Base-by-base conservation (phyloP, 208 protist genomes). In the Sergeia podlipaevii region DNA sequence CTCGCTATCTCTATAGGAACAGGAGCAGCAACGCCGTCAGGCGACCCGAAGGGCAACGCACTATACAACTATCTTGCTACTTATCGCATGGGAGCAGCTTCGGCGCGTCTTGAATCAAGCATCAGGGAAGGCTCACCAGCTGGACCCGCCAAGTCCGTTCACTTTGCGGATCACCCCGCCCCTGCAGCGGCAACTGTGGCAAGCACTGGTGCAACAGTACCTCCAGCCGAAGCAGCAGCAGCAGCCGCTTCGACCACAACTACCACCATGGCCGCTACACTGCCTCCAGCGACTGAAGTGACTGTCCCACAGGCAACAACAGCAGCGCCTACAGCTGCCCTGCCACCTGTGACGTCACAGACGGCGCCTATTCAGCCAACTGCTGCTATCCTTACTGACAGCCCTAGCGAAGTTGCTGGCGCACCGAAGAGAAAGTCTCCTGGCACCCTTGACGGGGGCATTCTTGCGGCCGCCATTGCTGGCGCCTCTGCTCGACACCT, bases 31-130 rank as follows among this genome's bases (percentile, higher is more conserved):
- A 3, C 32, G 48, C 8, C 48, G 48, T 11, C 48, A 4, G 33
- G 8, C 17, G 48, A 7, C 48, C 48, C 11, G 48, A 45, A 26
- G 21, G 23, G 30, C 32, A 65, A 37, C 21, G 6, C 60, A 3
- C 43, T 65, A 18, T 65, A 59, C 37, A 28, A 51, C 43, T 58
- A 65, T 24, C 27, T 65, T 17, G 42, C 60, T 23, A 47, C 32
- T 3, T 65, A 51, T 34, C 49, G 53, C 30, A 58, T 65, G 48
- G 60, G 42, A 3, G n/a, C n/a, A n/a, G n/a, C n/a, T n/a, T n/a
- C n/a, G n/a, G n/a, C n/a, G n/a, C n/a, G n/a, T n/a, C n/a, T n/a
- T n/a, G n/a, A n/a, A n/a, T n/a, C n/a, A n/a, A n/a, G n/a, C n/a
- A n/a, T n/a, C n/a, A n/a, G n/a, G n/a, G n/a, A n/a, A n/a, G n/a